Percentiles rank a stretch among this genome's conserved stretches.
Conservation (phyloP, 2,329 filamentous ascomycete species). For the Lachnellula occidentalis region DNA sequence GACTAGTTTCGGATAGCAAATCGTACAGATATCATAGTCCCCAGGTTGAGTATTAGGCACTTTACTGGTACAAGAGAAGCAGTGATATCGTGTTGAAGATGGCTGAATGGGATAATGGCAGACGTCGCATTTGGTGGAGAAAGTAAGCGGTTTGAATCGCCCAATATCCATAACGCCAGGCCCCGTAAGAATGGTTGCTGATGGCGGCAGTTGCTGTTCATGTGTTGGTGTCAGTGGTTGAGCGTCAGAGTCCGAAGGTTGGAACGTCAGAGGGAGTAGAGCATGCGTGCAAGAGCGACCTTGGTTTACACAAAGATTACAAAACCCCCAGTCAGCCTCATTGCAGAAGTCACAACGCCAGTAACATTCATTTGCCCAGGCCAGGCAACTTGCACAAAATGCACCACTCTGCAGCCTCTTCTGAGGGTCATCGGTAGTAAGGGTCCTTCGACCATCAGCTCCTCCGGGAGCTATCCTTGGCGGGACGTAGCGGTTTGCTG, state of each 20-base stretch:
- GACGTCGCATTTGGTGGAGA: conserved; percentile 72
- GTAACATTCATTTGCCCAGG: conserved; percentile 75
- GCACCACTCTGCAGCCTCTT: conserved; percentile 69
- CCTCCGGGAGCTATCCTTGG: conserved; percentile 46
- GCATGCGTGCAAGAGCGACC: conserved; percentile 77
- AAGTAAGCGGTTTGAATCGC: conserved; percentile 62
- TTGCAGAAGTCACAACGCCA: conserved; percentile 89
- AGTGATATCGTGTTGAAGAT: conserved; percentile 69
- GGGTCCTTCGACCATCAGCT: conserved; percentile 49
- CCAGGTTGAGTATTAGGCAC: conserved; percentile 48
- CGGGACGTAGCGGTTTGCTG: conserved; percentile 49
- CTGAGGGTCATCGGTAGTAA: conserved; percentile 62
- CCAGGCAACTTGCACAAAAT: conserved; percentile 74
- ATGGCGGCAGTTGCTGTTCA: conserved; percentile 38
- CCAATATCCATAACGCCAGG: conserved; percentile 40
- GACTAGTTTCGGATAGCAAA: conserved; percentile 69
- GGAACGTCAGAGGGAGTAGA: conserved; percentile 69
- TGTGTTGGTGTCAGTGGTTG: conserved; percentile 37
- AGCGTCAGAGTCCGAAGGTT: conserved; percentile 33
- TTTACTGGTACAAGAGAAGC: conserved; percentile 62
- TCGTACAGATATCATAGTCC: conserved; percentile 81
- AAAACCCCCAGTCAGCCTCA: conserved; percentile 92
- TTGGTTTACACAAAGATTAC: conserved; percentile 79
- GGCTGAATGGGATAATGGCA: conserved; percentile 70
- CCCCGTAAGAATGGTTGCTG: conserved; percentile 44